A percentile compares a stretch with the other conserved stretches of the same genome.
These are phyloP conservation scores for Neopestalotiopsis sp. DNA, from an alignment of 2,329 filamentous ascomycete genomes.

Conservation along the genomic window DNA sequence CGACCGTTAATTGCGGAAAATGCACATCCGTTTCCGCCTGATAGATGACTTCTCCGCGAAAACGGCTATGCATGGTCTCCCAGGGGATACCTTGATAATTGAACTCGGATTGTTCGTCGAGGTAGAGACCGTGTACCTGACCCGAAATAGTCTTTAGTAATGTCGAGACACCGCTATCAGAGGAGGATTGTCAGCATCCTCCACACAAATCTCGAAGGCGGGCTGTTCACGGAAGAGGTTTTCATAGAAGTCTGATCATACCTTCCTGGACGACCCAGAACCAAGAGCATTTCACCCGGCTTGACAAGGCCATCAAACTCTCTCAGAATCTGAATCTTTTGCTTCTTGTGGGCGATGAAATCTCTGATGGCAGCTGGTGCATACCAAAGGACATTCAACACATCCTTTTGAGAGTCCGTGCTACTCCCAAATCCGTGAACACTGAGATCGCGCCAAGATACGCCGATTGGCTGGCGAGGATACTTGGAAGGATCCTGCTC, in stretches of 20 bases:
- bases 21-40: constrained; percentile 69
- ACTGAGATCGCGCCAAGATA: constrained; percentile 43
- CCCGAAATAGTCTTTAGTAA: constrained; percentile 60
- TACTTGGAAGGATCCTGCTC: constrained; percentile 40
- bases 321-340: constrained; percentile 53
- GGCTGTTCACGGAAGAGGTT: too few species aligned
- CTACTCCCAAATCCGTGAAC: constrained; percentile 42
- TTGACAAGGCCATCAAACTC: constrained; percentile 58
- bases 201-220: not conserved
- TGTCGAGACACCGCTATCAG: constrained; percentile 55
- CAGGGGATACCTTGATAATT: constrained; percentile 52
- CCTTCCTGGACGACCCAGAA: constrained; percentile 49
- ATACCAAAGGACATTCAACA: constrained; percentile 34
- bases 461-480: constrained; percentile 41
- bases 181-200: not conserved
- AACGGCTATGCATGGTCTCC: constrained; percentile 46
- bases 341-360: constrained; percentile 28
- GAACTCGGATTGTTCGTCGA: constrained; percentile 47
- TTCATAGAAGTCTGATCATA: constrained; percentile 1
- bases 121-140: constrained; percentile 56
- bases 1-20: constrained; percentile 69
- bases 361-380: constrained; percentile 26
- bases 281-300: constrained; percentile 56
- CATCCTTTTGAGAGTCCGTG: constrained; percentile 41
- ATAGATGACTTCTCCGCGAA: constrained; percentile 63